These are phyloP conservation scores for Chaetomium olivaceum DNA, from an alignment of 2,329 filamentous ascomycete genomes.

Conservation along the genomic window DNA sequence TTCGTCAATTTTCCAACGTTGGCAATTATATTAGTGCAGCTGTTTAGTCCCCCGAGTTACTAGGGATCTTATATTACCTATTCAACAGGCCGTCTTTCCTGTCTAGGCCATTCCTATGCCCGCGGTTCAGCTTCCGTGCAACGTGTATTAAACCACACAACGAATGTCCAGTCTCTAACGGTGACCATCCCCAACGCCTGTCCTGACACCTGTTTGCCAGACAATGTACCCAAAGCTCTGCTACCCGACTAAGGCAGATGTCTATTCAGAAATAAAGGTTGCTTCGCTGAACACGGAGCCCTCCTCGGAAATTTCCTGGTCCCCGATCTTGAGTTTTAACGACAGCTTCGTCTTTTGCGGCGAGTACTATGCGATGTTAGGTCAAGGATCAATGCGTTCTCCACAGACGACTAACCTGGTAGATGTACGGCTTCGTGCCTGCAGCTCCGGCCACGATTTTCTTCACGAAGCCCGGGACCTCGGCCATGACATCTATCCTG, in stretches of 20 bases:
- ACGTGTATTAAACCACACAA: slow-evolving; percentile 11
- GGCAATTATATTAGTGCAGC: slow-evolving; percentile 21
- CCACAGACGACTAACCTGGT: slow-evolving; percentile 65
- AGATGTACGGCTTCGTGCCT: slow-evolving; percentile 96
- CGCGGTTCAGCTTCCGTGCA: slow-evolving; percentile 2
- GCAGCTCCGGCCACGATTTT: slow-evolving; percentile 83
- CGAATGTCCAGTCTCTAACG: slow-evolving; percentile 14
- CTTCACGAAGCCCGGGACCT: slow-evolving; percentile 95
- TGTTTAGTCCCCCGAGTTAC: slow-evolving; percentile 15
- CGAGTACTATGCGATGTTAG: slow-evolving; percentile 60
- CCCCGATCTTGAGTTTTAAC: slow-evolving; percentile 83
- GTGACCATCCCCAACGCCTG: slow-evolving; percentile 23
- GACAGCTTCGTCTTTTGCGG: slow-evolving; percentile 63
- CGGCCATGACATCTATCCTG: slow-evolving; percentile 91
- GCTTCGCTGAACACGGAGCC: slow-evolving; percentile 84
- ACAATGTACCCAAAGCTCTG: slow-evolving; percentile 26
- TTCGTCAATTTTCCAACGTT: not conserved
- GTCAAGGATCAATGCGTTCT: not conserved
- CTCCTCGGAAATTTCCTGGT: slow-evolving; percentile 74
- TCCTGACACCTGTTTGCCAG: slow-evolving; percentile 19
- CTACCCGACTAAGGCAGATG: not conserved
- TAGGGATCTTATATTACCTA: slow-evolving; percentile 17
- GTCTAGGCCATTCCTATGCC: not conserved
- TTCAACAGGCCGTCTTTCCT: slow-evolving; percentile 11
- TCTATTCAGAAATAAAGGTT: slow-evolving; percentile 81